Base-by-base conservation (phyloP, 345 rosid genomes). In the Eutrema yunnanense region DNA sequence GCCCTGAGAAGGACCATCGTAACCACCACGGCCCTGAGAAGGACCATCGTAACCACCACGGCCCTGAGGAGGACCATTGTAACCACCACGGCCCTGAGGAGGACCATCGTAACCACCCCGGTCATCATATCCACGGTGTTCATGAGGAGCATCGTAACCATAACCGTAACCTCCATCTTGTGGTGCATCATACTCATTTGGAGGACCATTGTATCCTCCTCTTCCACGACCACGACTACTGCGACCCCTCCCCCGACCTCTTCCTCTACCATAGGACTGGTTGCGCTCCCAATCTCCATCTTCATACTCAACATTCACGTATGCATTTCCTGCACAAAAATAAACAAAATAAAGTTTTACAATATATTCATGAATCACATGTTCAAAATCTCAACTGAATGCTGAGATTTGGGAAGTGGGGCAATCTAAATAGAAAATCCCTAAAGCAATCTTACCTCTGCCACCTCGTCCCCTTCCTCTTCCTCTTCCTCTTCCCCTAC, bases 211-310 rank as follows among this genome's bases (percentile, higher is more conserved):
- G 79, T 83, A 95, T 51, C 90, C 96, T 71, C 93, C 98, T 48
- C 96, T 84, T 29, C 96, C 92, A 54, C 91, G 87, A 78, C 96
- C 89, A 64, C 90, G 92, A 74, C 73, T 77, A 62, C 84, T 79
- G 65, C 90, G 86, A 37, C 92, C 96, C 82, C 98, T 88, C 19
- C 98, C 98, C 42, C 96, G 85, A 48, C 96, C 90, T 76, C 99
- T 86, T 47, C 94, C 98, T 72, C 96, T 82, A 62, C 81, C 62
- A 74, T 83, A 83, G 44, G 86, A 90, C 77, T 83, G 84, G 67
- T 86, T 84, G 62, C 71, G 88, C 56, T 95, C 96, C 81, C 77
- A 81, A 53, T 83, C 93, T 53, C 93, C 97, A 76, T 95, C 93
- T 52, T 88, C 96, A 72, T 85, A 83, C 56, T 90, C 97, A 46